Conservation (phyloP, 108 stramenopile genomes). For the Fragilariopsis cylindrus region DNA sequence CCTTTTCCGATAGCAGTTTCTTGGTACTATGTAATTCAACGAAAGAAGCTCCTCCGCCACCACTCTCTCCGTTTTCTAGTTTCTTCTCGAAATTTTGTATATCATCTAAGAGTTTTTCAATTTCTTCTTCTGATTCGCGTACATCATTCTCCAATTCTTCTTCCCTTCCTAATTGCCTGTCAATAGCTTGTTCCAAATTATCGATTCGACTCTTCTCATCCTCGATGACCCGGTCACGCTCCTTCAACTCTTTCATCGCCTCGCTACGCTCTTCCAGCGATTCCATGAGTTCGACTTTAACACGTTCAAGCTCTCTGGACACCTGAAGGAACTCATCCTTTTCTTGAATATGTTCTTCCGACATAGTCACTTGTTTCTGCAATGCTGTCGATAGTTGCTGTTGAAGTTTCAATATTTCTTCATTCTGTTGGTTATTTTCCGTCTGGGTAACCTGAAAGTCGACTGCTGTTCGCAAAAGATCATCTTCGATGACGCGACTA, state of each 20-base stretch:
- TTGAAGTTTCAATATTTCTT: slow-evolving; percentile 33
- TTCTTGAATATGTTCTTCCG: slow-evolving; percentile 36
- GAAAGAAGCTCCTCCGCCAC: slow-evolving; percentile 19
- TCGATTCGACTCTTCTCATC: slow-evolving; percentile 15
- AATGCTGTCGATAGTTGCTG: slow-evolving; percentile 33
- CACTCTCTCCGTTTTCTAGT: slow-evolving; percentile 1
- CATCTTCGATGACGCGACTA: not conserved
- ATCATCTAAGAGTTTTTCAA: slow-evolving; percentile 33
- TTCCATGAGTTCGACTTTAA: slow-evolving; percentile 19
- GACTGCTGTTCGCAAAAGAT: slow-evolving; percentile 6
- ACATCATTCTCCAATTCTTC: slow-evolving; percentile 19
- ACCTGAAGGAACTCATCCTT: slow-evolving; percentile 32
- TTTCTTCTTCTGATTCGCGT: slow-evolving; percentile 33
- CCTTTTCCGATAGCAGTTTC: slow-evolving; percentile 22
- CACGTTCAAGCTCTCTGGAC: slow-evolving; percentile 22
- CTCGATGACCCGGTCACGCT: slow-evolving; percentile 14
- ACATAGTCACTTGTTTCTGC: slow-evolving; percentile 27
- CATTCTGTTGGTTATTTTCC: slow-evolving; percentile 13
- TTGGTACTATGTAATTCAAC: slow-evolving; percentile 28
- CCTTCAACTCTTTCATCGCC: not conserved
- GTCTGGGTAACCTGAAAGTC: slow-evolving; percentile 6
- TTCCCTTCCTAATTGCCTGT: slow-evolving; percentile 24
- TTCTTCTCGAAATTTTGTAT: slow-evolving; percentile 40
- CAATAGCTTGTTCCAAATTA: slow-evolving; percentile 20
- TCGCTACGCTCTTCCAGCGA: slow-evolving; percentile 6